Evolutionary conservation across 1,284 basidiomycete genomes (phyloP).

Genomic region (Moesziomyces globuligerus): DNA sequence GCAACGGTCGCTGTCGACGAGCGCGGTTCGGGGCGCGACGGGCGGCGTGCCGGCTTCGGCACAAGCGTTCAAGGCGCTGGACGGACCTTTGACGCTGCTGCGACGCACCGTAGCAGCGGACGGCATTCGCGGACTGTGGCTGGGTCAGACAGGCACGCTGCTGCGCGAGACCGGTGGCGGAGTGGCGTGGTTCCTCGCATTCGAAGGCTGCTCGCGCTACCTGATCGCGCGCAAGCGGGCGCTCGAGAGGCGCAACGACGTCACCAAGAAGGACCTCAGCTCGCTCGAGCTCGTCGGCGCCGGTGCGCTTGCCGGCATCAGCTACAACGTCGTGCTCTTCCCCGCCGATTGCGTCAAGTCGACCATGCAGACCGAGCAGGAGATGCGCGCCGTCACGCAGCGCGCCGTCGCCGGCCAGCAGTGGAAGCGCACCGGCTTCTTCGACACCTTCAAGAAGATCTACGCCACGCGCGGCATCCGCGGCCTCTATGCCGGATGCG

Average conservation of each 20-base stretch:
- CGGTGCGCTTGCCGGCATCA: conserved; percentile 86
- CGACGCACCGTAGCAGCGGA: conserved; percentile 74
- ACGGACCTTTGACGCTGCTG: conserved; percentile 79
- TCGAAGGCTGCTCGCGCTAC: conserved; percentile 72
- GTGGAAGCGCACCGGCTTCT: conserved; percentile 74
- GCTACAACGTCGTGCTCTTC: conserved; percentile 75
- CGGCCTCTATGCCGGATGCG: conserved; percentile 92
- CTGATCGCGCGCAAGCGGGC: conserved; percentile 42
- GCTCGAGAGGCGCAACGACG: conserved; percentile 62
- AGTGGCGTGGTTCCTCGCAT: conserved; percentile 86
- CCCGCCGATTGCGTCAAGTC: conserved; percentile 91
- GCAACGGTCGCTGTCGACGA: conserved; percentile 27
- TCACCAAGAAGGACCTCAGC: conserved; percentile 71
- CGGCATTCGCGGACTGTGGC: conserved; percentile 84
- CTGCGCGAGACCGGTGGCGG: conserved; percentile 87
- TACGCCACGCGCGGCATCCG: conserved; percentile 80
- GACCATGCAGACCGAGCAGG: conserved; percentile 91
- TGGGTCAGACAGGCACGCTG: conserved; percentile 81
- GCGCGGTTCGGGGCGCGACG: conserved; percentile 15
- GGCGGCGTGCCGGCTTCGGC: background rate
- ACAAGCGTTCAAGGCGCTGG: conserved; percentile 61
- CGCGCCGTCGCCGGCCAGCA: conserved; percentile 10
- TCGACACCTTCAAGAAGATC: conserved; percentile 78
- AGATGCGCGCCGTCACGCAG: conserved; percentile 72
- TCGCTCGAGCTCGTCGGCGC: conserved; percentile 84